Evolutionary conservation across 805 yeast species (phyloP), one percentile per base, ranked within the genome.

Genomic region (Metschnikowia hibisci): DNA sequence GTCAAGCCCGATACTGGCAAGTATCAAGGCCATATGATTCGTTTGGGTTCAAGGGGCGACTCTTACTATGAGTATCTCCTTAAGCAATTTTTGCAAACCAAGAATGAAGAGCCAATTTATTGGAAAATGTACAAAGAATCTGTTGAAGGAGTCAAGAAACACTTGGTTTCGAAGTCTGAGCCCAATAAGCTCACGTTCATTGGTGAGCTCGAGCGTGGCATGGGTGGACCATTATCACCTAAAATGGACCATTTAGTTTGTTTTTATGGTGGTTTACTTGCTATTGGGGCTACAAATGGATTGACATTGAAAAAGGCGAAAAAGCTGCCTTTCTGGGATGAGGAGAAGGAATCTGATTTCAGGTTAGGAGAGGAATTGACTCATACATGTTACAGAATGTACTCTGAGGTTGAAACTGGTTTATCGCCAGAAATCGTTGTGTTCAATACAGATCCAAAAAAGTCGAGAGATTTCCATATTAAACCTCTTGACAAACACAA

Each of bases 201-300:
- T 44, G 96, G 95, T 9, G 97, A 90, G 61, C 73, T 79, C 39
- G 86, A 83, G 16, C 52, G 62, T 23, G 96, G 96, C 9, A 54
- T 87, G n/a, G 65, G 62, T 6, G 81, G 84, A 0, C 64, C 69
- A 3, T 61, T 83, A 12, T 77, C 83, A 12, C 67, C 80, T 13
- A 88, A 87, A 58, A 87, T 90, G 96, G 96, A 90, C 60, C 96
- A 90, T 64, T 69, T 87, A 46, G 96, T 88, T 20, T 90, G 97
- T 62, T 89, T 88, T 63, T 78, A 86, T 58, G 96, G 96, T 44
- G 96, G 96, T 0, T 73, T 86, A 48, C 75, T 90, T 47, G 93
- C 96, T 0, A 66, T 88, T 41, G 96, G 96, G 22, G 95, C 96
- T 12, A 90, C 96, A 2, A 78, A 76, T 36, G 97, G 97, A 8